Percentiles rank a stretch among this genome's conserved stretches.
Conservation (phyloP, 192 early-diverging fungal species). For the Helicostylum pulchrum region DNA sequence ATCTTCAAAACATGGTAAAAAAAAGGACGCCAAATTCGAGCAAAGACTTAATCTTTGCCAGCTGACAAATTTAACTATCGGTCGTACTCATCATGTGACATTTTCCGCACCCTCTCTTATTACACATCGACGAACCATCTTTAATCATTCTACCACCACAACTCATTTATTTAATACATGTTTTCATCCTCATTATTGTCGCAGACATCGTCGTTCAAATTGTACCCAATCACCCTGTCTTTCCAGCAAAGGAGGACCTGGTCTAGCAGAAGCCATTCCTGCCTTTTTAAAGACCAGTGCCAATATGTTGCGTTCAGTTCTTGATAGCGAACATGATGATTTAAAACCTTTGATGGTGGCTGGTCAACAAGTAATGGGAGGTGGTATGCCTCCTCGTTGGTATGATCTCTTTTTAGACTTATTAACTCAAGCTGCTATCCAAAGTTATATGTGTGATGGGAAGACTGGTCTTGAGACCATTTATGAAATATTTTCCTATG, state of each 20-base stretch:
- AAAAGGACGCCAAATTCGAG: conserved; percentile 42
- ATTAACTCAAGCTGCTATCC: conserved; percentile 53
- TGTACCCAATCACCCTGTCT: conserved; percentile 23
- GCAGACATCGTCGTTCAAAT: conserved; percentile 41
- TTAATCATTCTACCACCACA: conserved; percentile 15
- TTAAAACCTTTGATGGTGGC: conserved; percentile 28
- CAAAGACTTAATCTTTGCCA: conserved; percentile 54
- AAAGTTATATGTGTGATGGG: conserved; percentile 51
- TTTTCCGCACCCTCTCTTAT: conserved; percentile 4
- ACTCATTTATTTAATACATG: conserved; percentile 34
- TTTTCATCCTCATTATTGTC: conserved; percentile 36
- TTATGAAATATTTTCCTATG: conserved; percentile 6
- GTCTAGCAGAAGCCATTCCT: conserved; percentile 50
- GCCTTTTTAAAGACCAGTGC: conserved; percentile 50
- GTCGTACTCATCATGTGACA: conserved; percentile 45
- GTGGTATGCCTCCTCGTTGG: conserved; percentile 45
- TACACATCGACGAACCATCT: not conserved
- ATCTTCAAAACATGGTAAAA: not conserved
- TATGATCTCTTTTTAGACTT: conserved; percentile 52
- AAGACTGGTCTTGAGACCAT: conserved; percentile 7
- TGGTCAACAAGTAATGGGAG: conserved; percentile 38
- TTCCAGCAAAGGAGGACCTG: conserved; percentile 18
- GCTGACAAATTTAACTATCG: conserved; percentile 52
- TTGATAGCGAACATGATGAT: conserved; percentile 27
- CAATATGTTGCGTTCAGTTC: conserved; percentile 34